Percentiles rank a stretch among this genome's conserved stretches.
Evolutionary conservation across 75 land plant genomes (phyloP).

Genomic region (Cunninghamia lanceolata): DNA sequence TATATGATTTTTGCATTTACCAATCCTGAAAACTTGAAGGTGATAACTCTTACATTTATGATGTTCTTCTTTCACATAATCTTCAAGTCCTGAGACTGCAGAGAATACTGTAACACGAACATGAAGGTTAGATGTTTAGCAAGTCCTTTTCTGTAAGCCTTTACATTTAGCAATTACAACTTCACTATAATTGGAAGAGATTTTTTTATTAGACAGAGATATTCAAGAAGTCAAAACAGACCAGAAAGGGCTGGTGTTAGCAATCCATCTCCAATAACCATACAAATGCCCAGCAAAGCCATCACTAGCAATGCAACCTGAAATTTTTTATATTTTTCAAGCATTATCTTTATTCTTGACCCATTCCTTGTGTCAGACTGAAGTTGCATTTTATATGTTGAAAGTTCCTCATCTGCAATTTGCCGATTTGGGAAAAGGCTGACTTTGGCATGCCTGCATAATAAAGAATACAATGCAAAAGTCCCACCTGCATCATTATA

Average conservation of each 20-base stretch:
- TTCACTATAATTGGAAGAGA: neutral
- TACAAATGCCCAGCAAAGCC: slow-evolving; percentile 60
- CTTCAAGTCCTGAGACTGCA: slow-evolving; percentile 47
- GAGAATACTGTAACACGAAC: slow-evolving; percentile 50
- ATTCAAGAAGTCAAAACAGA: slow-evolving; percentile 5
- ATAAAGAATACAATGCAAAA: slow-evolving; percentile 69
- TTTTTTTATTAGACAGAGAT: neutral
- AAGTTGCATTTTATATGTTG: slow-evolving; percentile 39
- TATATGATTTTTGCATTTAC: neutral
- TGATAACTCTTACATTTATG: slow-evolving; percentile 28
- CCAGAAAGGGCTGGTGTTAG: slow-evolving; percentile 67
- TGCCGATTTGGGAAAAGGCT: slow-evolving; percentile 45
- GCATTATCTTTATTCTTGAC: slow-evolving; percentile 13
- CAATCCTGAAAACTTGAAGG: neutral
- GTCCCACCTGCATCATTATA: slow-evolving; percentile 59
- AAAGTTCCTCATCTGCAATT: slow-evolving; percentile 52
- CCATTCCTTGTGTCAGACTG: slow-evolving; percentile 8
- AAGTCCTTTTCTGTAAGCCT: neutral
- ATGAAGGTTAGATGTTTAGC: neutral
- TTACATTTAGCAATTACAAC: neutral
- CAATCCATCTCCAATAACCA: slow-evolving; percentile 74
- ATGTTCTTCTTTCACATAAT: slow-evolving; percentile 7
- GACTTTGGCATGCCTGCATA: slow-evolving; percentile 57
- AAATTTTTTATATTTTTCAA: slow-evolving; percentile 47
- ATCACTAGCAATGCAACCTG: slow-evolving; percentile 39